These are phyloP conservation scores for Cavenderia fasciculata DNA, from an alignment of 78 protist species.

Conservation along the genomic window DNA sequence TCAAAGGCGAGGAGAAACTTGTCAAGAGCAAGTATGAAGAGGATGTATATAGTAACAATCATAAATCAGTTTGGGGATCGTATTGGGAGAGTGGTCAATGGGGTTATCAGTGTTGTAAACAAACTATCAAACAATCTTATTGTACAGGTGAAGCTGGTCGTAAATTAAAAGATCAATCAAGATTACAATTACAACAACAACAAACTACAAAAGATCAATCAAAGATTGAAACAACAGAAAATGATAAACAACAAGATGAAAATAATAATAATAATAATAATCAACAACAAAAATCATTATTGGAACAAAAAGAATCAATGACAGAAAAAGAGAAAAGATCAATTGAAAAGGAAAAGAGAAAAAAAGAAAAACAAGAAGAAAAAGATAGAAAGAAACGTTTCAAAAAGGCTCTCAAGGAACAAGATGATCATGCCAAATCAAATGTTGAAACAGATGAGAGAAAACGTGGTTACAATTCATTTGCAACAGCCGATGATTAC, in stretches of 20 bases:
- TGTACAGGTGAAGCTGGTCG: constrained; percentile 94
- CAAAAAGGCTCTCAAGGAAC: constrained; percentile 54
- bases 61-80: constrained; percentile 97
- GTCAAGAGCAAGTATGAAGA: constrained; percentile 89
- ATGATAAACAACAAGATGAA: constrained; percentile 13
- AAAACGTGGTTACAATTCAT: constrained; percentile 63
- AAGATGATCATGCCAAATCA: constrained; percentile 15
- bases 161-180: constrained; percentile 24
- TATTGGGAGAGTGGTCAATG: constrained; percentile 92
- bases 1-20: constrained; percentile 83
- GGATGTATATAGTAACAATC: constrained; percentile 90
- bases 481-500: neutral
- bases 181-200: neutral
- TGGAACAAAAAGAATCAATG: neutral
- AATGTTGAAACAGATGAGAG: constrained; percentile 32
- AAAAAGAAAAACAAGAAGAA: constrained; percentile 17
- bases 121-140: constrained; percentile 74
- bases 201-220: constrained; percentile 1
- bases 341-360: constrained; percentile 30
- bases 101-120: constrained; percentile 96
- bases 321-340: neutral
- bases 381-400: constrained; percentile 26
- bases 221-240: constrained; percentile 27
- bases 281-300: neutral
- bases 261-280: neutral